Base-by-base conservation (phyloP, 345 rosid genomes). In the Trapa bicornis region DNA sequence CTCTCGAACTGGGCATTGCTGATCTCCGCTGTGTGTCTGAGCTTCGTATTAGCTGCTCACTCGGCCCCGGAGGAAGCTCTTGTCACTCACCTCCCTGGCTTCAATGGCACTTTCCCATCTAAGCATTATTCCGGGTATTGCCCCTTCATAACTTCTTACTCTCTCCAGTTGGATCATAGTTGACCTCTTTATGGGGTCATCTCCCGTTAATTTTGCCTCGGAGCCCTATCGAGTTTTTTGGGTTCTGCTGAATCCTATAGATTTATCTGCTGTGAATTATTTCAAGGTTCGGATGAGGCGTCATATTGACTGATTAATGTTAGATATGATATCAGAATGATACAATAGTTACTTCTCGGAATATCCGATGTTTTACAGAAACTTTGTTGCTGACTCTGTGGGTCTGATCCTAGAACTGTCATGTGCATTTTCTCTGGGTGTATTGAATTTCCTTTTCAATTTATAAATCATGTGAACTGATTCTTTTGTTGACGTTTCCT, bases 71-170 rank as follows among this genome's bases (percentile, higher is more conserved):
- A 85, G 56, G 68, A 66, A 39, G 85, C 93, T 73, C 76, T 82
- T 12, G 70, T 89, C 61, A 81, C 82, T 74, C 77, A 78, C 22
- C 73, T 92, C 74, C 91, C 96, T 66, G 96, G 96, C 45, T 86
- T 85, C 74, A 71, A 74, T 65, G 87, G 79, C 72, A 64, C 70
- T 64, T 73, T 92, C 53, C 90, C 93, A 72, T 92, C 96, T 42
- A 84, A 92, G 36, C 96, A 92, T 74, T 85, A 89, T 81, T 79
- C 96, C 69, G 96, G 98, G 96, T 92, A 75, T 37, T 15, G 29
- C 60, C 52, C 35, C 42, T 33, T 8, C 4, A 41, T 41, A 41
- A 2, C 8, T 13, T 10, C 37, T 35, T 32, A 29, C 12, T 45
- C 45, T 45, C 45, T n/a, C 6, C n/a, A 47, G 39, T 33, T 41